Evolutionary conservation across 306 rosid genomes (phyloP).

Genomic region (Vigna nakashimae): DNA sequence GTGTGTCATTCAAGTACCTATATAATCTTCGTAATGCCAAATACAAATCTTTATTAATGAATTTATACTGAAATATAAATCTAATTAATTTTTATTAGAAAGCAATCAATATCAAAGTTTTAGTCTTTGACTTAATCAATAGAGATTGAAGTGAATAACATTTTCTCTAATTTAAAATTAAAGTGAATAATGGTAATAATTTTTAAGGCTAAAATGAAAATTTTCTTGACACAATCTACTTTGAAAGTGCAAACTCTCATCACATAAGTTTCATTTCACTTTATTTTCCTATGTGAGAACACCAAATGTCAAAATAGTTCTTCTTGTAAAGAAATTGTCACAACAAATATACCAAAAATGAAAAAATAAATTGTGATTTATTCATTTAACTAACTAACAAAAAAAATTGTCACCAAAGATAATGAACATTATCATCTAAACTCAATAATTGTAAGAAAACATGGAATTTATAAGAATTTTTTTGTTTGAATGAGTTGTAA

Average conservation of each 20-base stretch:
- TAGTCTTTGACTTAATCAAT: not conserved
- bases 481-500: constrained; percentile 28
- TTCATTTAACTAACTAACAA: not conserved
- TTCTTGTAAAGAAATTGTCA: too few relatives aligned
- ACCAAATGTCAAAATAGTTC: too few relatives aligned
- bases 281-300: too few relatives aligned
- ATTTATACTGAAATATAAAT: too few relatives aligned
- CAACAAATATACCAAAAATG: too few relatives aligned
- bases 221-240: not conserved
- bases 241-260: not conserved
- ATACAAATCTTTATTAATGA: too few relatives aligned
- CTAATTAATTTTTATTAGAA: too few relatives aligned
- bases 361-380: too few relatives aligned
- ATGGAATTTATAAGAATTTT: not conserved
- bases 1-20: too few relatives aligned
- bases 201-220: not conserved
- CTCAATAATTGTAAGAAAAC: not conserved
- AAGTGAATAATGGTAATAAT: not conserved
- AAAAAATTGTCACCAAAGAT: not conserved
- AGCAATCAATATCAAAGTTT: not conserved
- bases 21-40: too few relatives aligned
- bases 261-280: too few relatives aligned
- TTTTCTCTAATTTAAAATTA: not conserved
- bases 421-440: constrained; percentile 4
- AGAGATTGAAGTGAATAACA: not conserved